Conservation (phyloP, 768 basidiomycete species). For the Hygrocybe punicea region DNA sequence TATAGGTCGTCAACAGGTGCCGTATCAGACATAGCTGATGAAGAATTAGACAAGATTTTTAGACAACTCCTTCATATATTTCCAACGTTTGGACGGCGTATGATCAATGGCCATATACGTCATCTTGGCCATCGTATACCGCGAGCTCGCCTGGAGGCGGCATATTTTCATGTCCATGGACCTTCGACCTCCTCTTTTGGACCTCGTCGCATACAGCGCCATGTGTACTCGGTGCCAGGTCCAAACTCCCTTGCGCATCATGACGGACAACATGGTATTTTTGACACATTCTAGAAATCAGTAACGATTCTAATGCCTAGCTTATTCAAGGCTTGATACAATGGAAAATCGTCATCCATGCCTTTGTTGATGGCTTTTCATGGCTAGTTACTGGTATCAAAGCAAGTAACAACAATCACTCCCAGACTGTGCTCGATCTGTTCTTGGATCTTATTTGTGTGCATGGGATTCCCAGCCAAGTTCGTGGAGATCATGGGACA, state of each 20-base stretch:
- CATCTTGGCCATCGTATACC: constrained; percentile 20
- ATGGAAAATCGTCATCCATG: constrained; percentile 39
- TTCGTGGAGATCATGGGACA: constrained; percentile 32
- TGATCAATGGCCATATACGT: constrained; percentile 24
- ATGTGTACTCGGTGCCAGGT: constrained; percentile 33
- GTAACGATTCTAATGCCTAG: constrained; percentile 20
- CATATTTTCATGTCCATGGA: constrained; percentile 22
- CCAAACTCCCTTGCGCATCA: too few relatives aligned
- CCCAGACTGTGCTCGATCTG: constrained; percentile 36
- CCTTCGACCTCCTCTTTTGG: constrained; percentile 20
- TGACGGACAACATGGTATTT: constrained; percentile 36
- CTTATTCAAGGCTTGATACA: constrained; percentile 35
- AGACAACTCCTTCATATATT: constrained; percentile 20
- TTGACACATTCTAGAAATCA: constrained; percentile 18
- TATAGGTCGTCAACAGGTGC: constrained; percentile 10
- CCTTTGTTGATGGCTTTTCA: constrained; percentile 43
- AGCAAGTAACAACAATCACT: constrained; percentile 40
- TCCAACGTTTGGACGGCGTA: constrained; percentile 24
- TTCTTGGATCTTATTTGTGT: constrained; percentile 23
- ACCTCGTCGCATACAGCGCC: constrained; percentile 19
- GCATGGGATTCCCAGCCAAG: constrained; percentile 33
- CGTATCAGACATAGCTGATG: constrained; percentile 19
- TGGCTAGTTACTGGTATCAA: constrained; percentile 34
- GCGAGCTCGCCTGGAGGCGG: constrained; percentile 13
- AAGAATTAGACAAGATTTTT: constrained; percentile 21